Evolutionary conservation across 768 basidiomycete species (phyloP), one percentile per base, ranked within the genome.

Genomic region (Asterophora parasitica): DNA sequence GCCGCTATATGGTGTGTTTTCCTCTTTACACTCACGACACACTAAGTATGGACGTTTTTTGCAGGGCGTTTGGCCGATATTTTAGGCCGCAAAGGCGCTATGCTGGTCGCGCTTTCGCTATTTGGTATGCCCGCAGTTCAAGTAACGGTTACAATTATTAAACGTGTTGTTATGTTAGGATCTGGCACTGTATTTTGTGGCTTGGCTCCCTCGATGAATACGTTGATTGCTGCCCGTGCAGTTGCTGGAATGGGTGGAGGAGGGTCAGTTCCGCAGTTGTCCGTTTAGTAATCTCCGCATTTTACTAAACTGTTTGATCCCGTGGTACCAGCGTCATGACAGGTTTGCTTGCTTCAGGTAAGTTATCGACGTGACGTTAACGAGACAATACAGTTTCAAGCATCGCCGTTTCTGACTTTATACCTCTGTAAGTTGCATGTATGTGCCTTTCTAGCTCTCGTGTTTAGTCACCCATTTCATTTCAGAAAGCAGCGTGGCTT

Each of bases 191-290:
- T 91, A 34, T 73, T 84, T 12, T 97, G 93, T 61, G 95, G 90
- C 1, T 56, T 93, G 34, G 94, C 92, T 34, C 82, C 86, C 7
- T 87, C 84, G 5, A 95, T 97, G 93, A 76, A 80, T 52, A 64
- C 75, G 10, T 76, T 96, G 44, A 91, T 95, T 52, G 74, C 75
- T 34, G 88, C 87, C 47, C 81, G 94, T 10, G 82, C 89, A 3
- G 67, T 96, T 36, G 92, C 93, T 20, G 93, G 93, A 41, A 89
- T 91, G 82, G 92, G 90, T 47, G 91, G 92, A 48, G 92, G 91
- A 65, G 87, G 91, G 82, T 89, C 63, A 66, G 85, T 79, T 34
- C 42, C 53, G 40, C 44, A 45, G 49, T 51, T 31, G 61, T 56
- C 43, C 48, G 28, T 39, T 38, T 44, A 44, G 52, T 45, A 43